Conservation (phyloP, 805 yeast genomes). For the Priceomyces carsonii region DNA sequence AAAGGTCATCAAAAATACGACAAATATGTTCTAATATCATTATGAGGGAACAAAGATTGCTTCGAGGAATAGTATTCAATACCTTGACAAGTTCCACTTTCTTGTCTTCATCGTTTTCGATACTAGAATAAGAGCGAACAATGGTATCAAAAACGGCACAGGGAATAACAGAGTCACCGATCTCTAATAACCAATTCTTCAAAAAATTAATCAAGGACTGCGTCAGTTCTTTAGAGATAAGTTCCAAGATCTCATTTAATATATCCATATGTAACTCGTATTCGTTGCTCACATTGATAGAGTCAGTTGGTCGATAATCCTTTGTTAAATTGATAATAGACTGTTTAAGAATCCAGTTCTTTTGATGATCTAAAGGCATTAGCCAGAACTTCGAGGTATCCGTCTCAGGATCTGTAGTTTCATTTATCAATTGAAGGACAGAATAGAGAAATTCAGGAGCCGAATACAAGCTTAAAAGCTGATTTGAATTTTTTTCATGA, state of each 20-base stretch:
- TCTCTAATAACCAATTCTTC: constrained; percentile 42
- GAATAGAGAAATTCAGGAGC: constrained; percentile 31
- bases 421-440: constrained; percentile 20
- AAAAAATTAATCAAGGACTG: constrained; percentile 28
- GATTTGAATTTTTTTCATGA: constrained; percentile 11
- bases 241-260: constrained; percentile 15
- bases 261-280: constrained; percentile 21
- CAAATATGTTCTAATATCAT: constrained; percentile 37
- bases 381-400: constrained; percentile 22
- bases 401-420: constrained; percentile 6
- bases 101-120: constrained; percentile 10
- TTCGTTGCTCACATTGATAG: constrained; percentile 18
- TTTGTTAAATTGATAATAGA: constrained; percentile 23
- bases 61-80: constrained; percentile 37
- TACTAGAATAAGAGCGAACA: constrained; percentile 14
- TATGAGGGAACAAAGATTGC: constrained; percentile 38
- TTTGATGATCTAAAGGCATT: constrained; percentile 30
- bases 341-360: constrained; percentile 37
- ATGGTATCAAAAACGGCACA: constrained; percentile 39
- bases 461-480: constrained; percentile 26
- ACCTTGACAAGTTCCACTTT: constrained; percentile 22
- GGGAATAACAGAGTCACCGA: constrained; percentile 42
- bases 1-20: constrained; percentile 22
- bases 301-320: constrained; percentile 11
- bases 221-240: constrained; percentile 8